Conservation (phyloP, 2,329 filamentous ascomycete genomes). For the Sclerotinia trifoliorum region DNA sequence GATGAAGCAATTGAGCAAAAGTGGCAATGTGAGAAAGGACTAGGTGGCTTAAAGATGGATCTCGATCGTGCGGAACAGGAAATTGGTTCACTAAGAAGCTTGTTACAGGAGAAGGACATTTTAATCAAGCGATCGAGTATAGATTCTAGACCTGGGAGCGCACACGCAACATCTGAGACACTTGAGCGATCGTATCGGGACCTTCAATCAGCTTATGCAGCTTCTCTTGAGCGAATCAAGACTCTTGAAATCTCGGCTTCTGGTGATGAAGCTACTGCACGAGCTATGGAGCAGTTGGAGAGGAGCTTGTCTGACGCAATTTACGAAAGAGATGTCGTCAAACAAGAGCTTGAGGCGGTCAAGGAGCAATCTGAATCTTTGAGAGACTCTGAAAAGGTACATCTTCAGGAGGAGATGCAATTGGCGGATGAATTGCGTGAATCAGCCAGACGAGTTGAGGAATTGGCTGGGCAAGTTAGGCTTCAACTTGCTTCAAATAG, state of each 20-base stretch:
- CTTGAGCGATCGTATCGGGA: slow-evolving; percentile 73
- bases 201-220: slow-evolving; percentile 67
- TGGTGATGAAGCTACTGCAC: slow-evolving; percentile 57
- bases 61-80: slow-evolving; percentile 93
- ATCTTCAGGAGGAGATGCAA: slow-evolving; percentile 59
- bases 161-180: slow-evolving; percentile 65
- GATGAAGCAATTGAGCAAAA: slow-evolving; percentile 95
- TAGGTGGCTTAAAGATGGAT: slow-evolving; percentile 90
- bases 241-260: slow-evolving; percentile 55
- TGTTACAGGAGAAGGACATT: slow-evolving; percentile 82
- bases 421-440: slow-evolving; percentile 69
- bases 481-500: slow-evolving; percentile 78
- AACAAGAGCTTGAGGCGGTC: slow-evolving; percentile 62
- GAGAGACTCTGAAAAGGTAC: slow-evolving; percentile 54
- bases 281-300: slow-evolving; percentile 65
- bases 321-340: slow-evolving; percentile 70
- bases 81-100: slow-evolving; percentile 73
- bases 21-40: slow-evolving; percentile 90
- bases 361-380: slow-evolving; percentile 60
- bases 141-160: slow-evolving; percentile 42
- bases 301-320: slow-evolving; percentile 67
- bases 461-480: slow-evolving; percentile 75
- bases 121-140: slow-evolving; percentile 56
- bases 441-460: slow-evolving; percentile 75
- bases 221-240: slow-evolving; percentile 66